Evolutionary conservation across 371 early-diverging fungal genomes (phyloP), one percentile per base, ranked within the genome.

Genomic region (Smittium mucronatum): DNA sequence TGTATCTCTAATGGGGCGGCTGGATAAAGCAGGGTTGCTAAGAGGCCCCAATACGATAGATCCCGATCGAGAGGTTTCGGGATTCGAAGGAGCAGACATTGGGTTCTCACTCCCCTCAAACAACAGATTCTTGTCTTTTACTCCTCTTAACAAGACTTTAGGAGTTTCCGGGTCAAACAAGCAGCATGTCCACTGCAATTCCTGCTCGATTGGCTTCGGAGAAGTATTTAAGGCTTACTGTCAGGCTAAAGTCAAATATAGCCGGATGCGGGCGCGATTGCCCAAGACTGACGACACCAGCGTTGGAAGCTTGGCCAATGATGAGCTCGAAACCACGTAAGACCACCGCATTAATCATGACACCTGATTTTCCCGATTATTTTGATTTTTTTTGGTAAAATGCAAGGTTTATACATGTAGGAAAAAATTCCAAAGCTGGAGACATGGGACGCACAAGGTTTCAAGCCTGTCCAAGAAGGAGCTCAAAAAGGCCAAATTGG

Each of bases 381-480:
- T 47, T 47, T 47, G 5, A 11, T 47, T 47, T 21, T 21, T 47
- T 47, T 47, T 47, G 47, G 11, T 47, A 11, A 47, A 11, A 47
- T 47, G 47, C 47, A 5, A 21, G 11, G 5, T 47, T 65, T 2
- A 2, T 33, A 11, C 11, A 32, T 33, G 5, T 65, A 65, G 65
- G n/a, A 65, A 65, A 65, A 65, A 65, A 33, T 65, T 34, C 34
- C 65, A 65, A 34, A 65, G 65, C 65, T 65, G 65, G 65, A 33
- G 34, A n/a, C 1, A 65, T 33, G 65, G 65, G 34, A 32, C 32
- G 2, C n/a, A 34, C 8, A 28, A 33, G 34, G 34, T 65, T 17
- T 34, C n/a, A 32, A 36, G 36, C 34, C 2, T 34, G 59, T 33
- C 33, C 5, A 68, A 68, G n/a, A 1, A 68, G 47, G n/a, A 5